Base-by-base conservation (phyloP, 768 basidiomycete genomes). In the Paxillus involutus region DNA sequence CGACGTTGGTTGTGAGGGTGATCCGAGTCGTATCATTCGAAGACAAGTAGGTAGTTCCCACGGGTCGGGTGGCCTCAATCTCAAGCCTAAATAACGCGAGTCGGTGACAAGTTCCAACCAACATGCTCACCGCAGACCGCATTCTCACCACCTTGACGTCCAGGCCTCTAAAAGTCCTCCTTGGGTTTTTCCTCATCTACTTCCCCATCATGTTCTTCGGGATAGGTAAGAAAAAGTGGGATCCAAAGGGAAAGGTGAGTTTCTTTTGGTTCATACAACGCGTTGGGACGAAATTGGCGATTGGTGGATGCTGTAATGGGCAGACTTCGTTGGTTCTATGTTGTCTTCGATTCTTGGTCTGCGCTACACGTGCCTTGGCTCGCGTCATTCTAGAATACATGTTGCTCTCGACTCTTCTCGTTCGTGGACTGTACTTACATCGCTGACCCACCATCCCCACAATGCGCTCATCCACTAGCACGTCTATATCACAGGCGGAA, bases 401-500 rank as follows among this genome's bases (percentile, higher is more conserved):
- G 21, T 21, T 8, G 17, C 4, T 10, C n/a, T 12, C 24, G 26
- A 2, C 42, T 9, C 14, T 26, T 8, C 21, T 21, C 21, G 7
- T 16, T 19, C 21, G 24, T 24, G 26, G 24, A 44, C 29, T 4
- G 21, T 13, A 16, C 14, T 7, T 19, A 16, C 17, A 26, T 44
- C 39, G 11, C 41, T 50, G 19, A 58, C 43, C 4, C 16, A 21
- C 35, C 46, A 12, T 33, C 32, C 12, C 32, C 32, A 33, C 12
- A 12, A 33, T 13, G 19, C n/a, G 26, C 6, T 26, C 2, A 26
- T 26, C 44, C 3, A 1, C 10, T 55, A 95, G 94, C 90, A 94
- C 60, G 83, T 85, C 70, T 91, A 92, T 65, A 75, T 96, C 16
- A 92, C 92, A 0, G 94, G 94, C 3, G 93, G 90, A 3, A 88